A percentile compares a stretch with the other conserved stretches of the same genome.
These are phyloP conservation scores for Talaromyces piceae DNA, from an alignment of 2,329 filamentous ascomycete genomes.

Conservation along the genomic window DNA sequence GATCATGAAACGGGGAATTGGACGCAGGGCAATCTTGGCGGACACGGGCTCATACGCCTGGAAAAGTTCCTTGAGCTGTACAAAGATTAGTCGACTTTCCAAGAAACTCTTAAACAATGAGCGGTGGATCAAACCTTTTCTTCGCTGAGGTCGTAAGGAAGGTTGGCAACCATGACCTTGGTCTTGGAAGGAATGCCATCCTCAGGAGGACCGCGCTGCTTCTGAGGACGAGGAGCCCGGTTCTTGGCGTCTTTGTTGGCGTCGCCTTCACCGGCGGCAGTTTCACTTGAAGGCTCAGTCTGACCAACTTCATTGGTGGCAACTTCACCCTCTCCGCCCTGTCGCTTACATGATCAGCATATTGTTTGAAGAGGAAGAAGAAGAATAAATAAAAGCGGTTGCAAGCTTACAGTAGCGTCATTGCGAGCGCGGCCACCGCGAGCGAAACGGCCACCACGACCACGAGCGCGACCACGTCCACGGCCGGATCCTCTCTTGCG, in stretches of 20 bases:
- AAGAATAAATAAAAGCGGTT: neutral
- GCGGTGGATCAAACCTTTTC: slow-evolving; percentile 66
- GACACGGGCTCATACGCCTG: slow-evolving; percentile 82
- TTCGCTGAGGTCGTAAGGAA: slow-evolving; percentile 95
- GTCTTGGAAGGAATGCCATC: slow-evolving; percentile 98
- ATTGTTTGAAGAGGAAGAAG: neutral
- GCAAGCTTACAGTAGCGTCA: slow-evolving; percentile 47
- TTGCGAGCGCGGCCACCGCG: slow-evolving; percentile 62
- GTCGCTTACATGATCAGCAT: slow-evolving; percentile 4
- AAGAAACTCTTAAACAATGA: slow-evolving; percentile 16
- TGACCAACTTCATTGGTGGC: slow-evolving; percentile 37
- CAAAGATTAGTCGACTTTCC: slow-evolving; percentile 14
- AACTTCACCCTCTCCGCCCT: slow-evolving; percentile 31
- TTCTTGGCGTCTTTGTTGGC: slow-evolving; percentile 32
- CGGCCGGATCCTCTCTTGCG: slow-evolving; percentile 51
- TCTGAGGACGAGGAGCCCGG: slow-evolving; percentile 48
- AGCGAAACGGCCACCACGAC: slow-evolving; percentile 57
- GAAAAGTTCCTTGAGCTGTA: slow-evolving; percentile 94
- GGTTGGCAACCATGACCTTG: slow-evolving; percentile 99
- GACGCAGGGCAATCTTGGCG: slow-evolving; percentile 96
- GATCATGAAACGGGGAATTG: slow-evolving; percentile 99
- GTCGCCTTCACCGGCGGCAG: slow-evolving; percentile 43
- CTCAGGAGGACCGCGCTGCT: slow-evolving; percentile 90
- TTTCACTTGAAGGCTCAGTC: slow-evolving; percentile 54
- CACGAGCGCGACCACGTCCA: slow-evolving; percentile 55